phyloP scores from a whole-genome alignment of 2,329 filamentous ascomycete genomes.

The Aspergillus neoniger region DNA sequence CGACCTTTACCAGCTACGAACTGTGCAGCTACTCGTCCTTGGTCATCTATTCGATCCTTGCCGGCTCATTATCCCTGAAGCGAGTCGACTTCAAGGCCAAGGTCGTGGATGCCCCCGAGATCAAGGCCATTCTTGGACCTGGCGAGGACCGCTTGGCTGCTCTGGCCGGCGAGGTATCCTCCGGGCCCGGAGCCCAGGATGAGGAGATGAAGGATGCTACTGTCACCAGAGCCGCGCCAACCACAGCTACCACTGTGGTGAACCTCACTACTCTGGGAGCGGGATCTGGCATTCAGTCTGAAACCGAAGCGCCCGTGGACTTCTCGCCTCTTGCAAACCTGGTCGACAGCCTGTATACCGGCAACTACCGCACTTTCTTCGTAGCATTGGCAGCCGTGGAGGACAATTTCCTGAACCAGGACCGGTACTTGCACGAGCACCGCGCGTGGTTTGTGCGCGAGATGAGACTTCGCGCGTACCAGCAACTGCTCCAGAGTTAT shows the following conservation, averaged over 20 bases:
- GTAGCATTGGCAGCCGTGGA: constrained; percentile 84
- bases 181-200: constrained; percentile 74
- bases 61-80: constrained; percentile 91
- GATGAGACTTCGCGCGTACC: constrained; percentile 95
- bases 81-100: constrained; percentile 98
- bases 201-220: constrained; percentile 71
- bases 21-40: constrained; percentile 94
- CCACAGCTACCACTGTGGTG: constrained; percentile 67
- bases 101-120: constrained; percentile 96
- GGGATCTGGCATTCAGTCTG: constrained; percentile 65
- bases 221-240: constrained; percentile 53
- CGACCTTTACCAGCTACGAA: constrained; percentile 98
- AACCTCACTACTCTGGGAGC: constrained; percentile 84
- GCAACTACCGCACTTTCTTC: constrained; percentile 94
- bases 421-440: constrained; percentile 94
- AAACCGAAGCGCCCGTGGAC: constrained; percentile 80
- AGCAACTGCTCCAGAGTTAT: constrained; percentile 96
- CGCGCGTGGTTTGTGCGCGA: constrained; percentile 96
- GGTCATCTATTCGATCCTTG: constrained; percentile 92
- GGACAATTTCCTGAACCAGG: constrained; percentile 88
- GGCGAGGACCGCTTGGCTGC: constrained; percentile 85
- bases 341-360: constrained; percentile 88
- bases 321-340: constrained; percentile 85
- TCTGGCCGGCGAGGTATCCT: constrained; percentile 75
- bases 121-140: constrained; percentile 92